A percentile compares a stretch with the other conserved stretches of the same genome.
These are phyloP conservation scores for sorghum (Sorghum bicolor) DNA, from an alignment of 176 grass and related monocot genomes.

Conservation along the genomic window DNA sequence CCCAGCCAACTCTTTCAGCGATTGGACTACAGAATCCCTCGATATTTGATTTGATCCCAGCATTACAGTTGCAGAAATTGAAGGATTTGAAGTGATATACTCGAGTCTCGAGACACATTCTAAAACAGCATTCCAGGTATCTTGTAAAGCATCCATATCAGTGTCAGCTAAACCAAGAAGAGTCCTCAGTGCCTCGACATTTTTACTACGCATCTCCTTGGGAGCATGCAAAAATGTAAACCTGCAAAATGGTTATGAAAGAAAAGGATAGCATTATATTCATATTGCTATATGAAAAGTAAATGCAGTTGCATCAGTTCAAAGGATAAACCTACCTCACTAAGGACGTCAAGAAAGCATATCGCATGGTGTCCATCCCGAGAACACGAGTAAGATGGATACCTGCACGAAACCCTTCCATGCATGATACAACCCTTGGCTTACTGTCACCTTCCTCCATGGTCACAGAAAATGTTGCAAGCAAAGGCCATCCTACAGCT, in stretches of 20 bases:
- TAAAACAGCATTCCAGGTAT: slow-evolving; percentile 99
- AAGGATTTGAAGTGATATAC: slow-evolving; percentile 84
- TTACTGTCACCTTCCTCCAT: slow-evolving; percentile 99
- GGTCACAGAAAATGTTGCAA: slow-evolving; percentile 98
- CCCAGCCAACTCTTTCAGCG: slow-evolving; percentile 83
- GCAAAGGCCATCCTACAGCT: slow-evolving; percentile 96
- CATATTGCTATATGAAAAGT: slow-evolving; percentile 8
- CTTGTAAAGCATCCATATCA: slow-evolving; percentile 89
- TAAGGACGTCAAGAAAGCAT: slow-evolving; percentile 98
- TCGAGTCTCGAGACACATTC: slow-evolving; percentile 98
- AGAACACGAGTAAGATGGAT: slow-evolving; percentile 99
- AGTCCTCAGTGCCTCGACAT: slow-evolving; percentile 90
- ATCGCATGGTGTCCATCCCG: slow-evolving; percentile 98
- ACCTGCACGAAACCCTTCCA: slow-evolving; percentile 97
- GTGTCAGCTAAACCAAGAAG: slow-evolving; percentile 89
- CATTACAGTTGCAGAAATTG: slow-evolving; percentile 91
- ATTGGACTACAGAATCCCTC: slow-evolving; percentile 81
- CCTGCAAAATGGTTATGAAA: slow-evolving; percentile 56
- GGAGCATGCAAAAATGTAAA: slow-evolving; percentile 98
- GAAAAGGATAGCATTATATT: slow-evolving; percentile 2
- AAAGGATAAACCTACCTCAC: slow-evolving; percentile 55
- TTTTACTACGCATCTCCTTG: slow-evolving; percentile 98
- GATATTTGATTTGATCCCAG: slow-evolving; percentile 98
- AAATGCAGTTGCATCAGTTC: background rate
- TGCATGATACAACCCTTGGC: slow-evolving; percentile 92